Base-by-base conservation (phyloP, 163 green algal genomes). In the Chlamydomonas reinhardtii region DNA sequence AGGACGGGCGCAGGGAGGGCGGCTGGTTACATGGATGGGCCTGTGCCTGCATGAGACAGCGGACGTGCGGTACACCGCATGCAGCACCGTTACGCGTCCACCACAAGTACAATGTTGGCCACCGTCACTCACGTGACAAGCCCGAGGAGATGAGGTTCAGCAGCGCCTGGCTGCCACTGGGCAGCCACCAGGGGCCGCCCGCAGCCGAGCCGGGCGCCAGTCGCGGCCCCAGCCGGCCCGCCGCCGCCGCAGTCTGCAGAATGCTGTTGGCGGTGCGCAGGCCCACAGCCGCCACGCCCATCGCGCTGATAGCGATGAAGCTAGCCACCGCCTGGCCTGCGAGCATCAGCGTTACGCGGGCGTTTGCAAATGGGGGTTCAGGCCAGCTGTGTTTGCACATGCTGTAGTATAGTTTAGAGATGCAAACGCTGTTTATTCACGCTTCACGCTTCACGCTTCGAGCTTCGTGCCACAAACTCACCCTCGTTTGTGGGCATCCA, bases 401-500 rank as follows among this genome's bases (percentile, higher is more conserved):
- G n/a, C n/a, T n/a, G n/a, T n/a, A n/a, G n/a, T n/a, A n/a, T n/a
- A n/a, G n/a, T n/a, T n/a, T n/a, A n/a, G n/a, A n/a, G n/a, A n/a
- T n/a, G n/a, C n/a, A n/a, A n/a, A n/a, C n/a, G n/a, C n/a, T n/a
- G n/a, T n/a, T n/a, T n/a, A n/a, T n/a, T n/a, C 27, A 37, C 9
- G 29, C 27, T 6, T 8, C 25, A 11, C 14, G 25, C 19, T 19
- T 70, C 27, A 4, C 35, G 27, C 19, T 8, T 64, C 20, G 5
- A 64, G 56, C 56, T 29, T 4, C 14, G 31, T 25, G 86, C 87
- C 22, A 39, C 89, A 25, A 86, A 89, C 59, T 48, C 64, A 77
- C 79, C 91, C 15, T 52, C 83, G 35, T 54, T 93, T 68, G 37
- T 77, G 19, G 92, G 90, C 56, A 95, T 73, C 92, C 92, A 95